Evolutionary conservation across 306 rosid species (phyloP).

Genomic region (Medicago lupulina): DNA sequence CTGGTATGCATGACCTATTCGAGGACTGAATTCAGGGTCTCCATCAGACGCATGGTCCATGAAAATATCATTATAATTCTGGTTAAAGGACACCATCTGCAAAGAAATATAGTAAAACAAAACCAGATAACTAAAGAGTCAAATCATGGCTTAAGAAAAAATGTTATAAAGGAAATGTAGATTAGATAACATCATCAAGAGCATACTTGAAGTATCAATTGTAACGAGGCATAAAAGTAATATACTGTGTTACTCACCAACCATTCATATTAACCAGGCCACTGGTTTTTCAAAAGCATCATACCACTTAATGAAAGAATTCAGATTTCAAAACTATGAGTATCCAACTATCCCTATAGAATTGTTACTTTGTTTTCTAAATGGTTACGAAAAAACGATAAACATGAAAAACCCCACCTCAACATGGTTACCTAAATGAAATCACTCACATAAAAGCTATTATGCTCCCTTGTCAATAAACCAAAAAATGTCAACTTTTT

Average conservation of each 20-base stretch:
- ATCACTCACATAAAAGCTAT: neutral
- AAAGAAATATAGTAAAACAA: conserved; percentile 26
- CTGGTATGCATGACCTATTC: conserved; percentile 71
- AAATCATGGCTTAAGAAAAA: conserved; percentile 32
- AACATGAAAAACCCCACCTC: conserved; percentile 5
- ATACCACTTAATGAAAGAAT: neutral
- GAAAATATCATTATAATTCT: conserved; percentile 31
- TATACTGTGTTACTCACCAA: neutral
- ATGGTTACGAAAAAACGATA: too few species aligned
- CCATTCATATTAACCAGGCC: neutral
- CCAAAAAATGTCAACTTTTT: too few species aligned
- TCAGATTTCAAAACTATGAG: neutral
- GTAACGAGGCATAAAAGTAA: neutral
- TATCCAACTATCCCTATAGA: neutral
- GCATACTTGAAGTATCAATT: neutral
- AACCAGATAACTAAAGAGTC: neutral
- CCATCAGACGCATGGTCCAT: conserved; percentile 28
- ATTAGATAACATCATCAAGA: neutral
- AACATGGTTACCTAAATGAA: too few species aligned
- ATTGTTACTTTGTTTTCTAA: neutral
- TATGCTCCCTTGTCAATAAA: too few species aligned
- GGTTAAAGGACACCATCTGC: neutral
- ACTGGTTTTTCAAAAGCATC: neutral
- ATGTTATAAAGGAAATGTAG: neutral
- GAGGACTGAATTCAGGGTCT: conserved; percentile 53